Evolutionary conservation across 2,329 filamentous ascomycete species (phyloP).

Genomic region (Pestalotiopsis sp.): DNA sequence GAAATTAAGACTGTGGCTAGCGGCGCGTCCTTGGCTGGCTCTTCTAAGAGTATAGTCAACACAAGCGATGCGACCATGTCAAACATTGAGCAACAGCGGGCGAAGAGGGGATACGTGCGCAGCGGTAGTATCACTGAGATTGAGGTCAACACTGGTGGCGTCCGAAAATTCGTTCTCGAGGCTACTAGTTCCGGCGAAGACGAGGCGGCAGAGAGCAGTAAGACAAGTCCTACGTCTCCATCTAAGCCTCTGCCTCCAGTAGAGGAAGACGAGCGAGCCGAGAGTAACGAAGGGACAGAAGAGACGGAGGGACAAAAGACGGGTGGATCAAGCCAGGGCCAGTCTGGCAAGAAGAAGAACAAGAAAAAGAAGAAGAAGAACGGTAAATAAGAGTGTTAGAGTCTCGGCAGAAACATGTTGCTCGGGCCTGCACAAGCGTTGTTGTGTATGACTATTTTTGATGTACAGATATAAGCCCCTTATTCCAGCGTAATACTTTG

Average conservation of each 20-base stretch:
- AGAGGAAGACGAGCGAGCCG: background rate
- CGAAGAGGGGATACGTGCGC: constrained; percentile 51
- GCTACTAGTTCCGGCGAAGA: constrained; percentile 57
- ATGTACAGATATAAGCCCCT: background rate
- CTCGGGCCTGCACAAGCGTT: background rate
- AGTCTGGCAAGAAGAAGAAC: constrained; percentile 35
- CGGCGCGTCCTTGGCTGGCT: constrained; percentile 14
- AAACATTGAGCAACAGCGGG: constrained; percentile 18
- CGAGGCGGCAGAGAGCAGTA: constrained; percentile 22
- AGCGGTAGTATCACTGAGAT: constrained; percentile 79
- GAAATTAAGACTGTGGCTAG: constrained; percentile 1
- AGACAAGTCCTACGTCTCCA: constrained; percentile 3
- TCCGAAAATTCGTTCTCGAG: constrained; percentile 75
- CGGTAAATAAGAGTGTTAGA: constrained; percentile 25
- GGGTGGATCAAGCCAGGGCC: background rate
- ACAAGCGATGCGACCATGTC: constrained; percentile 23
- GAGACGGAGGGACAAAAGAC: background rate
- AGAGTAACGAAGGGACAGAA: background rate
- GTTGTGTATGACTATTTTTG: constrained; percentile 1
- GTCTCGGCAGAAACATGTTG: background rate
- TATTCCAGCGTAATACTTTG: background rate
- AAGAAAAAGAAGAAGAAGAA: constrained; percentile 41
- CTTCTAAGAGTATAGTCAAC: constrained; percentile 17
- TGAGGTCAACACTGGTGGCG: constrained; percentile 70
- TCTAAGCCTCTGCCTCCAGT: background rate